phyloP scores from a whole-genome alignment of 768 basidiomycete genomes.

The Tremella fuciformis region DNA sequence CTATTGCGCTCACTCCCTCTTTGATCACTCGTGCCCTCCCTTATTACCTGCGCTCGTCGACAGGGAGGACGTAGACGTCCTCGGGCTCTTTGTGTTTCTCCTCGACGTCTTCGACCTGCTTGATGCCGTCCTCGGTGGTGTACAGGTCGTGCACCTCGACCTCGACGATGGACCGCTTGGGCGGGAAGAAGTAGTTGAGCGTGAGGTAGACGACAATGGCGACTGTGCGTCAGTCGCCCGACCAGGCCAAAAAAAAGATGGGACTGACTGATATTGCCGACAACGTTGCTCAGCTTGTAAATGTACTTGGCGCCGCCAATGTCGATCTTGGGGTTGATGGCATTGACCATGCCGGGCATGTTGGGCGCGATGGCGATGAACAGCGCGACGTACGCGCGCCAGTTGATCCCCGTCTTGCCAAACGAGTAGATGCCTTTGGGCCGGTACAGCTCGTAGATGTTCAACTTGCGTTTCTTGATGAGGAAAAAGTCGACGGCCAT shows the following conservation, averaged over 20 bases:
- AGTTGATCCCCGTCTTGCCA: conserved; percentile 37
- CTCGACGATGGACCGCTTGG: conserved; percentile 21
- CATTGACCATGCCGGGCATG: conserved; percentile 43
- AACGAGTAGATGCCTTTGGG: conserved; percentile 42
- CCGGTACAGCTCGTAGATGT: conserved; percentile 38
- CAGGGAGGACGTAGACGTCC: not conserved
- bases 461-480: conserved; percentile 26
- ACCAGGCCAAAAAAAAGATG: not conserved
- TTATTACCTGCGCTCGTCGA: no score
- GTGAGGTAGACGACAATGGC: conserved; percentile 28
- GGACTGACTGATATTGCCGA: conserved; percentile 22
- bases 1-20: no score
- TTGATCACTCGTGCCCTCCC: no score
- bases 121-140: conserved; percentile 4
- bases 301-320: conserved; percentile 23
- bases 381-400: conserved; percentile 38
- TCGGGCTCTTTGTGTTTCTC: conserved; percentile 2
- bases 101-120: not conserved
- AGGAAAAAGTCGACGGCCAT: conserved; percentile 38
- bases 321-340: conserved; percentile 31
- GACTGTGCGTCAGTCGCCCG: conserved; percentile 14
- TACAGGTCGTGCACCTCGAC: conserved; percentile 30
- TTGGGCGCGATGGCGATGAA: conserved; percentile 41
- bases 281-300: conserved; percentile 13
- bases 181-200: conserved; percentile 33